A percentile compares a stretch with the other conserved stretches of the same genome.
Conservation (phyloP, 139 green algal species). For the Tetraselmis chui region DNA sequence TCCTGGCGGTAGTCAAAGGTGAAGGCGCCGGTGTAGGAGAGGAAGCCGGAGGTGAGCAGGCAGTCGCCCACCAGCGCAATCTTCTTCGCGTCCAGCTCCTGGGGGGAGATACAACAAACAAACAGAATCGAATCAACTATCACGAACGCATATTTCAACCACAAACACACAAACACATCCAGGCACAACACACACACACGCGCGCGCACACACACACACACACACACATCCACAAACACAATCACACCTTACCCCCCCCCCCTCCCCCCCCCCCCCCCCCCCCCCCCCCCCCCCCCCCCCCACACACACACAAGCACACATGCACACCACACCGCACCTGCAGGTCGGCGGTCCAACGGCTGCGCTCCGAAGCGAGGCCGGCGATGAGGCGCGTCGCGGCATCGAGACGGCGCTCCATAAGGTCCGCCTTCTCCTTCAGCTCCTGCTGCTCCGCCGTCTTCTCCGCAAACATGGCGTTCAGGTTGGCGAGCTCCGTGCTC, state of each 20-base stretch:
- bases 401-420: constrained; percentile 74
- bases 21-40: constrained; percentile 76
- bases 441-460: constrained; percentile 68
- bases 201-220: too few relatives aligned
- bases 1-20: constrained; percentile 69
- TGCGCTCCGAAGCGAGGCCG: constrained; percentile 62
- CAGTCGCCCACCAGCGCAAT: constrained; percentile 68
- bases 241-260: background rate
- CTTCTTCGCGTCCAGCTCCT: constrained; percentile 21
- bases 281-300: constrained; percentile 11
- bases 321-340: background rate
- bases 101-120: too few relatives aligned
- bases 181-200: too few relatives aligned
- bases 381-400: constrained; percentile 69
- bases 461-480: constrained; percentile 65
- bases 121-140: too few relatives aligned
- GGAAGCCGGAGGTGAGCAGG: constrained; percentile 68
- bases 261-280: constrained; percentile 15
- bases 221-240: too few relatives aligned
- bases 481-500: constrained; percentile 44
- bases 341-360: constrained; percentile 71
- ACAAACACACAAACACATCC: background rate
- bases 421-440: constrained; percentile 71
- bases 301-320: too few relatives aligned
- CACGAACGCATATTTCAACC: too few relatives aligned